Percentiles rank a stretch among this genome's conserved stretches.
Conservation (phyloP, 257 asterid genomes). For the Eucommia ulmoides region DNA sequence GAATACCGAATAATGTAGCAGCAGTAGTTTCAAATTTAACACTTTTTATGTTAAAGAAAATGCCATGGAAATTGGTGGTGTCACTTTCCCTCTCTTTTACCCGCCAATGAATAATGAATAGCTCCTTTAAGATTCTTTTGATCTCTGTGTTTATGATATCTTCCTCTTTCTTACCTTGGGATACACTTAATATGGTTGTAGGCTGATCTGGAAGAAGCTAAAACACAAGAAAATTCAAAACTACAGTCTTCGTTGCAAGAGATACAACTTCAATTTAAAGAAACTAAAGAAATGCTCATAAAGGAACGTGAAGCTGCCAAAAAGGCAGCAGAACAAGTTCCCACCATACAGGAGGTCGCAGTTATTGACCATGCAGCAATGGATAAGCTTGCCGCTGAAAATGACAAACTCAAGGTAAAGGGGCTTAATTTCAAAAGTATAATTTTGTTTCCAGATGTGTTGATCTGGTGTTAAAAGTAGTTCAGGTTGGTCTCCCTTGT, state of each 20-base stretch:
- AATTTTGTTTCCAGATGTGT: background rate
- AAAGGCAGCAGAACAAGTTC: conserved; percentile 46
- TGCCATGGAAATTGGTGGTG: too few species aligned
- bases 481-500: background rate
- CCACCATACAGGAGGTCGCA: conserved; percentile 75
- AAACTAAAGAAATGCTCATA: conserved; percentile 54
- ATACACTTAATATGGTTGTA: too few species aligned
- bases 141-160: background rate
- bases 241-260: conserved; percentile 71
- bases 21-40: too few species aligned
- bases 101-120: too few species aligned
- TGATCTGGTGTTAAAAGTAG: background rate
- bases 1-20: too few species aligned
- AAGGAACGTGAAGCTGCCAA: conserved; percentile 62
- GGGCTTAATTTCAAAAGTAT: conserved; percentile 1
- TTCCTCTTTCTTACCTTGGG: background rate
- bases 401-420: conserved; percentile 68
- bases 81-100: too few species aligned
- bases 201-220: conserved; percentile 92
- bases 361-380: conserved; percentile 76
- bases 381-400: conserved; percentile 70
- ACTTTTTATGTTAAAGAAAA: too few species aligned
- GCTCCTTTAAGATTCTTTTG: too few species aligned
- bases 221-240: conserved; percentile 80
- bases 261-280: conserved; percentile 66